Evolutionary conservation across 208 protist genomes (phyloP), one percentile per base, ranked within the genome.

Genomic region (Wallacemonas sp.): DNA sequence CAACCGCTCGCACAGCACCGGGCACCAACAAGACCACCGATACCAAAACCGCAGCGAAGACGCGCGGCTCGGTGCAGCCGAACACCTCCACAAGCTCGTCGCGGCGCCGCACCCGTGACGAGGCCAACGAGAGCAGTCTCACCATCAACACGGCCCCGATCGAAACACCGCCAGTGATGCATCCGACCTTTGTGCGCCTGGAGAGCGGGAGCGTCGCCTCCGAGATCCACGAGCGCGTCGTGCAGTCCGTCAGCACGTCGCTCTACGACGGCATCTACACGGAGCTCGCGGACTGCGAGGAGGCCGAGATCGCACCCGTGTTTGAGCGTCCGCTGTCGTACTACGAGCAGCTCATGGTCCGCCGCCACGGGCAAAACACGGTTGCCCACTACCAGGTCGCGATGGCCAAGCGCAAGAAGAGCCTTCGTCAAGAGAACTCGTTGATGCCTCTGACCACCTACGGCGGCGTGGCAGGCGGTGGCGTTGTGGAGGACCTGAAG

Each of bases 401-500:
- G 34, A 63, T 63, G 26, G n/a, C 8, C 3, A 30, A 48, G 23
- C 57, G 57, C 3, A 46, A 49, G 16, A 29, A 29, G 11, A 21
- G 21, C 36, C 57, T 63, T 14, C 8, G 48, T 32, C 11, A 36
- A 24, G 38, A 63, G 23, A 49, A 26, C 39, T 21, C 41, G 57
- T 47, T 46, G 57, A 63, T 63, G 57, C 57, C 57, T 8, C n/a
- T 63, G 57, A 63, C 57, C 19, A 48, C 21, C 19, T 63, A 63
- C 57, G 41, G 34, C 11, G 41, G 57, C 5, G 8, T 58, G 6
- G 29, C 52, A 3, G 52, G 52, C 30, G 52, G 52, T 39, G 47
- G 32, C 12, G 17, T 32, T 24, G 36, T 48, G 19, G 62, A 55
- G 30, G 47, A 48, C 6, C 23, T 68, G 6, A 36, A 54, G 24